Evolutionary conservation across 2,329 filamentous ascomycete species (phyloP), one percentile per base, ranked within the genome.

Genomic region (Pleomassaria siparia): DNA sequence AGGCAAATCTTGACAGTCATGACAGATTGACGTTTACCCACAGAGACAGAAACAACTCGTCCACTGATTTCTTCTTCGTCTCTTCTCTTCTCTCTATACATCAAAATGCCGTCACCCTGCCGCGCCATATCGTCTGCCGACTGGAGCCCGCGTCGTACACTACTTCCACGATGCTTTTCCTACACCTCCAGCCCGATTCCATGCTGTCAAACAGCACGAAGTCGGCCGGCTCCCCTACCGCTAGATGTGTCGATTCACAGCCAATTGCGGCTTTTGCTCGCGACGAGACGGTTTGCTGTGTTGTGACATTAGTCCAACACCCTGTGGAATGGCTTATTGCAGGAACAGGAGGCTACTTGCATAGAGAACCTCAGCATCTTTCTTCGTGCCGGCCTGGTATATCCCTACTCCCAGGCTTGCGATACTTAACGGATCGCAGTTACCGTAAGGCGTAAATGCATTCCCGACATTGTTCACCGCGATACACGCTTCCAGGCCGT

Each of bases 401-500:
- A 89, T 61, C 0, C 83, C 85, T 0, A 88, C 82, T 1, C 82
- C 81, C 43, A 84, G 70, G 54, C 78, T 82, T 16, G 85, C 84
- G 35, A 88, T 70, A 32, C 74, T 74, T 40, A 89, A 63, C 1
- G 86, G 86, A 69, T 89, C 86, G 30, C 80, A 83, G 15, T 74
- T 82, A 0, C 86, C 86, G 59, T 85, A 81, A 0, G 86, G 86
- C 6, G 86, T 89, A 58, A 89, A 89, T 0, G 86, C 84, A 61
- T 89, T 89, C 15, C 86, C 86, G 12, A 89, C 80, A 58, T 89
- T 89, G 60, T 89, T 89, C 29, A 87, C 76, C 2, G 83, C 80
- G 4, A 89, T 76, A 12, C 82, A 82, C 16, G 77, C 83, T 49
- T 83, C 76, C 3, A 89, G 63, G 0, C 74, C 75, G 50, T 83